A percentile compares a stretch with the other conserved stretches of the same genome.
Evolutionary conservation across 2,329 filamentous ascomycete genomes (phyloP).

Genomic region (Cordyceps militaris): DNA sequence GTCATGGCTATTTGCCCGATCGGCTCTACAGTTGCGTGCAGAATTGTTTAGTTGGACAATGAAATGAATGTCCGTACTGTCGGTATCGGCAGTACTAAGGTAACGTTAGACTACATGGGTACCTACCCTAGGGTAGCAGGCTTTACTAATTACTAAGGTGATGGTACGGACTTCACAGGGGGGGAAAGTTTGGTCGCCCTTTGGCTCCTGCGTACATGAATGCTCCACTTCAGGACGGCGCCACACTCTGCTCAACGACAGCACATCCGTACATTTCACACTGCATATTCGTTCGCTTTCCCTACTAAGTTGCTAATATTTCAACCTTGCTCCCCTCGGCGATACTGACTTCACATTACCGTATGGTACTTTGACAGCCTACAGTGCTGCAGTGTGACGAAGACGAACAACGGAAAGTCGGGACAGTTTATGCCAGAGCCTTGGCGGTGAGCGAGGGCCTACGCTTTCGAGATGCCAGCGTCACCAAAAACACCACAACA

Average conservation of each 20-base stretch:
- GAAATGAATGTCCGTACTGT: too few species aligned
- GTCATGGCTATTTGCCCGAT: conserved; percentile 48
- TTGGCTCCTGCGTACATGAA: background rate
- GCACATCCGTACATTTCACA: background rate
- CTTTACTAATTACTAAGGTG: too few species aligned
- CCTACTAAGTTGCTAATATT: background rate
- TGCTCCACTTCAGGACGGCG: conserved; percentile 6
- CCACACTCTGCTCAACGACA: background rate
- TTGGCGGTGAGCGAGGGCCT: conserved; percentile 13
- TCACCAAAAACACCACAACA: conserved; percentile 52
- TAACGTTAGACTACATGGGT: background rate
- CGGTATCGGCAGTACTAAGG: too few species aligned
- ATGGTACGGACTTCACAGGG: too few species aligned
- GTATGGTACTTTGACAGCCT: background rate
- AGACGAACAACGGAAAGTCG: background rate
- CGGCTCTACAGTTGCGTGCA: too few species aligned
- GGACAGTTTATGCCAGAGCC: background rate
- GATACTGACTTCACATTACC: background rate
- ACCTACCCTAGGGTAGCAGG: background rate
- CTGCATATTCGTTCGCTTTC: background rate
- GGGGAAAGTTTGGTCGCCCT: too few species aligned
- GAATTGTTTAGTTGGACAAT: too few species aligned
- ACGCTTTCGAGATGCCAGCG: conserved; percentile 24
- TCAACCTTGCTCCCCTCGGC: background rate
- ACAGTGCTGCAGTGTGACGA: background rate